Conservation (phyloP, 352 stramenopile genomes). For the Phytopythium chamaehyphon region DNA sequence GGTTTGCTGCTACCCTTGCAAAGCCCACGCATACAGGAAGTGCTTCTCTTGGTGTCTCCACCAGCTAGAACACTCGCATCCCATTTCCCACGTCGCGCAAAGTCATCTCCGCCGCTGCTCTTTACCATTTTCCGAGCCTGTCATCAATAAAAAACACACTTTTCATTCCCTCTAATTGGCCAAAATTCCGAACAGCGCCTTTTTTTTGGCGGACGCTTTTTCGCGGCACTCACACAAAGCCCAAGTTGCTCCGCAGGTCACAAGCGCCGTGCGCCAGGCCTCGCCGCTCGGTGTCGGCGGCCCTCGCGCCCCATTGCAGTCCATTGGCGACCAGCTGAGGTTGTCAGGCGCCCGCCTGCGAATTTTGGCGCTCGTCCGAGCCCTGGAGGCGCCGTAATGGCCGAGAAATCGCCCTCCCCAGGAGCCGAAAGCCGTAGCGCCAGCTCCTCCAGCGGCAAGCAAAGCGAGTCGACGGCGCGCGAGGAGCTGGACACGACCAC, state of each 20-base stretch:
- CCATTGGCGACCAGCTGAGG: not conserved
- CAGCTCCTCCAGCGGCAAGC: conserved; percentile 3
- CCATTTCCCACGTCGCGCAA: no score
- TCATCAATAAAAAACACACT: conserved; percentile 1
- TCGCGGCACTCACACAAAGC: not conserved
- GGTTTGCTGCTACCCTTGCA: no score
- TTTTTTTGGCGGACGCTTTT: not conserved
- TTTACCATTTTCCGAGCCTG: not conserved
- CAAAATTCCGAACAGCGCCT: not conserved
- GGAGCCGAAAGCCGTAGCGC: not conserved
- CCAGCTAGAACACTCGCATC: no score
- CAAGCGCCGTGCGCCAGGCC: not conserved
- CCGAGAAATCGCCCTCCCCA: not conserved
- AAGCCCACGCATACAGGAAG: no score
- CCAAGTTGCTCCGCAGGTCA: not conserved
- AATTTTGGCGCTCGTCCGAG: not conserved
- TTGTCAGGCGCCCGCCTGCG: not conserved
- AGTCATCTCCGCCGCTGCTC: not conserved
- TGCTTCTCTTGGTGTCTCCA: no score
- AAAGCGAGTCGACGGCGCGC: not conserved
- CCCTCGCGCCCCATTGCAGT: not conserved
- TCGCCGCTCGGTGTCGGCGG: not conserved
- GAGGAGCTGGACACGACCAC: conserved; percentile 13
- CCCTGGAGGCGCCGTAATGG: not conserved
- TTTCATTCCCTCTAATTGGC: not conserved